phyloP scores from a whole-genome alignment of 805 yeast species.

The Kurtzmaniella cleridarum region DNA sequence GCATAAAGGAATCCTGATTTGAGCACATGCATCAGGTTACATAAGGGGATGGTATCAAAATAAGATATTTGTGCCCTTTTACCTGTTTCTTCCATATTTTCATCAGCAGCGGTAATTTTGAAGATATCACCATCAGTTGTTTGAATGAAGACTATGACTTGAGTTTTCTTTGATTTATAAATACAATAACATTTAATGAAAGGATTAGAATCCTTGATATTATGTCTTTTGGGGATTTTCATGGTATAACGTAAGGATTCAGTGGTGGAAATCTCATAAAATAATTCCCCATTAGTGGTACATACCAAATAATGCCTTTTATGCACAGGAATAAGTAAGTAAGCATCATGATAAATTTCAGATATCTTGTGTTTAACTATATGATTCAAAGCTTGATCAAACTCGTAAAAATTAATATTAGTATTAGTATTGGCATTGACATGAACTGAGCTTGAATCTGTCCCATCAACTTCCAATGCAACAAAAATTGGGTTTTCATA shows the following conservation, averaged over 20 bases:
- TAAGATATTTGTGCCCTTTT: slow-evolving; percentile 49
- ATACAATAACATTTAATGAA: slow-evolving; percentile 51
- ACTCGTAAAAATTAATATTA: slow-evolving; percentile 55
- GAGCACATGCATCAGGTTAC: slow-evolving; percentile 53
- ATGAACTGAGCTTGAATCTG: slow-evolving; percentile 17
- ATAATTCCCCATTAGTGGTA: no score
- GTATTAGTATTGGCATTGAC: slow-evolving; percentile 24
- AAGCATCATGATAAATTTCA: slow-evolving; percentile 5
- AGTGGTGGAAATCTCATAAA: no score
- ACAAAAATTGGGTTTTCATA: slow-evolving; percentile 85
- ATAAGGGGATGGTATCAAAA: slow-evolving; percentile 70
- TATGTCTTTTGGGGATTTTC: slow-evolving; percentile 48
- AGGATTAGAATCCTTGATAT: slow-evolving; percentile 10
- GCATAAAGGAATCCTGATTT: slow-evolving; percentile 74
- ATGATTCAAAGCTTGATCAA: slow-evolving; percentile 83
- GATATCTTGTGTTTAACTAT: slow-evolving; percentile 41
- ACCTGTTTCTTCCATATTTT: slow-evolving; percentile 38
- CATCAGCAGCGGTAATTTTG: slow-evolving; percentile 50
- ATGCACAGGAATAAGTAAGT: no score
- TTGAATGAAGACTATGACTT: slow-evolving; percentile 69
- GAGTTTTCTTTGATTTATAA: slow-evolving; percentile 56
- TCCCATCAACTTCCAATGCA: slow-evolving; percentile 61
- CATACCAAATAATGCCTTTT: no score
- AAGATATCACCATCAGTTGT: slow-evolving; percentile 68
- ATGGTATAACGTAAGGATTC: no score